A percentile compares a stretch with the other conserved stretches of the same genome.
Evolutionary conservation across 768 basidiomycete species (phyloP).

Genomic region (Suillus subaureus): DNA sequence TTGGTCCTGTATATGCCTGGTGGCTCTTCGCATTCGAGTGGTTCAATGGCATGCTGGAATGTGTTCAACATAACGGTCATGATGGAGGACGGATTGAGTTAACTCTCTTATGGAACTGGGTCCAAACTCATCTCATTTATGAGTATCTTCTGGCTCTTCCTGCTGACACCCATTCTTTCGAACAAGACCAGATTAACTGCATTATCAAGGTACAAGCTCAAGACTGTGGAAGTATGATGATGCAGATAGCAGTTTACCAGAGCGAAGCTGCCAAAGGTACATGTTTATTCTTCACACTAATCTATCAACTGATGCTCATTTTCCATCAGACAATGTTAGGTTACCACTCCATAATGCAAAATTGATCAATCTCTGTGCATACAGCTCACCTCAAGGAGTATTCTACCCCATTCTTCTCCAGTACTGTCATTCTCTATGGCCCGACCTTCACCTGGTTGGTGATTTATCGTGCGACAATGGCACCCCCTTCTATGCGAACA

Average conservation of each 20-base stretch:
- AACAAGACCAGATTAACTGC: constrained; percentile 14
- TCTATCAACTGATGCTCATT: not conserved
- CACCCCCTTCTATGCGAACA: constrained; percentile 2
- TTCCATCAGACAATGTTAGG: not conserved
- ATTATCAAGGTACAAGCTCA: constrained; percentile 19
- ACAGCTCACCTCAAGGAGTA: not conserved
- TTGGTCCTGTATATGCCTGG: constrained; percentile 37
- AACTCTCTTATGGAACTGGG: constrained; percentile 33
- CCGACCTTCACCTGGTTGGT: not conserved
- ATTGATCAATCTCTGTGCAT: not conserved
- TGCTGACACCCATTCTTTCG: too few relatives aligned
- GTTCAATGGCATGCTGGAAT: constrained; percentile 37
- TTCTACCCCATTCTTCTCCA: constrained; percentile 1
- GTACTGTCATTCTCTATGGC: not conserved
- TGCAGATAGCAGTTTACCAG: not conserved
- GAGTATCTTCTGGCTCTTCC: constrained; percentile 22
- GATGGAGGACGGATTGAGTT: constrained; percentile 32
- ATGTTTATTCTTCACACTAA: not conserved
- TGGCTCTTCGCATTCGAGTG: constrained; percentile 39
- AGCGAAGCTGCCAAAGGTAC: not conserved
- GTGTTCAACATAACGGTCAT: constrained; percentile 35
- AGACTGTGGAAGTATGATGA: not conserved
- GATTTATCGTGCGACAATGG: not conserved
- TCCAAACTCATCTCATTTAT: constrained; percentile 26
- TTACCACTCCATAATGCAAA: not conserved